These are phyloP conservation scores for Ogataea parapolymorpha DNA, from an alignment of 805 yeast species.

Conservation along the genomic window DNA sequence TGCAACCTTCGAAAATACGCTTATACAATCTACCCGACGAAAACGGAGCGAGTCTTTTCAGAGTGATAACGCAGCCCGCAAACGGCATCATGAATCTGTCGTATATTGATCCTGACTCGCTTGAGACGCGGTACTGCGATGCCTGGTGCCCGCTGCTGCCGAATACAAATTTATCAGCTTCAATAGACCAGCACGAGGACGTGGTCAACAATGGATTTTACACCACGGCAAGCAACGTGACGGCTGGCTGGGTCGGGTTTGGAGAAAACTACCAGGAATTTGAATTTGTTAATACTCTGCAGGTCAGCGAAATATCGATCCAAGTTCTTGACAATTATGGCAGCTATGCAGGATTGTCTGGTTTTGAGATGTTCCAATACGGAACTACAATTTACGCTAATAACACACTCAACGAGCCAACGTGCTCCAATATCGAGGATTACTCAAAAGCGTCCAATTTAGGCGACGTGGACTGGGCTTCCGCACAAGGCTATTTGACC, in stretches of 20 bases:
- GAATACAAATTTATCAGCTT: slow-evolving; percentile 30
- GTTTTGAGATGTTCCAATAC: slow-evolving; percentile 67
- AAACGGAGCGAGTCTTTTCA: slow-evolving; percentile 56
- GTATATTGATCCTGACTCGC: slow-evolving; percentile 71
- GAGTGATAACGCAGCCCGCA: slow-evolving; percentile 74
- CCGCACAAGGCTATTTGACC: slow-evolving; percentile 20
- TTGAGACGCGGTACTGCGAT: slow-evolving; percentile 63
- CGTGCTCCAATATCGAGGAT: slow-evolving; percentile 38
- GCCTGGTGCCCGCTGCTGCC: slow-evolving; percentile 80
- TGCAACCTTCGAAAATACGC: slow-evolving; percentile 69
- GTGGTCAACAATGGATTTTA: slow-evolving; percentile 11
- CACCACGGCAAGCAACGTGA: slow-evolving; percentile 11
- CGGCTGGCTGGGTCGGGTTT: slow-evolving; percentile 32
- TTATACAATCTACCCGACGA: slow-evolving; percentile 56
- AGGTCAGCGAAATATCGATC: slow-evolving; percentile 58
- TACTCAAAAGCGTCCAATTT: slow-evolving; percentile 13
- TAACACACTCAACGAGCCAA: slow-evolving; percentile 63
- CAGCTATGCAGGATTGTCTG: slow-evolving; percentile 60
- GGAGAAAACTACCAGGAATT: slow-evolving; percentile 70
- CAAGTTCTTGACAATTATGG: slow-evolving; percentile 71
- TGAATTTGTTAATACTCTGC: slow-evolving; percentile 67
- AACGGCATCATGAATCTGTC: slow-evolving; percentile 90
- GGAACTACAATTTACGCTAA: slow-evolving; percentile 69
- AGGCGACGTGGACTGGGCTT: slow-evolving; percentile 26
- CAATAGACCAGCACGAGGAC: slow-evolving; percentile 2